These are phyloP conservation scores for Tremellales sp. DNA, from an alignment of 1,284 basidiomycete species.

Conservation along the genomic window DNA sequence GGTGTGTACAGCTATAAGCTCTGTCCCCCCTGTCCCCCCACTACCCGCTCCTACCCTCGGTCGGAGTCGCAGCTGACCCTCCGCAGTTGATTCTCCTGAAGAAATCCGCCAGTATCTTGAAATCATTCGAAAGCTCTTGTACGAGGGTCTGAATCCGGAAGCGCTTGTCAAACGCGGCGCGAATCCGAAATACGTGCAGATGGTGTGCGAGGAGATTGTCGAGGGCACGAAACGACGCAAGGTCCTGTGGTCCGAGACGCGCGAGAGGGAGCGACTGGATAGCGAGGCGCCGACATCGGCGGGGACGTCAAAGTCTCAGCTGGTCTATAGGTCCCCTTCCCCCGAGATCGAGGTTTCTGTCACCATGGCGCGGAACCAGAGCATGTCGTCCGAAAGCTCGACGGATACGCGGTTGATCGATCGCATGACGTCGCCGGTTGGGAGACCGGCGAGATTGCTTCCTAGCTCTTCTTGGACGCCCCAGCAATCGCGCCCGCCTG, in stretches of 20 bases:
- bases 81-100: constrained; percentile 8
- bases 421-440: constrained; percentile 15
- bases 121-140: constrained; percentile 32
- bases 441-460: neutral
- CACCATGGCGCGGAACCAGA: constrained; percentile 13
- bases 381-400: constrained; percentile 22
- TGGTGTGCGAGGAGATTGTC: constrained; percentile 39
- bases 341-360: constrained; percentile 27
- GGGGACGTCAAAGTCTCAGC: neutral
- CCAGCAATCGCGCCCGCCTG: neutral
- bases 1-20: no score
- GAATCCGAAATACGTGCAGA: constrained; percentile 26
- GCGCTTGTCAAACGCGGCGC: constrained; percentile 31
- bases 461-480: constrained; percentile 13
- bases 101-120: constrained; percentile 34
- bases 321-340: constrained; percentile 21
- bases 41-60: neutral
- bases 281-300: constrained; percentile 10
- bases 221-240: constrained; percentile 20
- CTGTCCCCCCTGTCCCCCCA: neutral
- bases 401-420: constrained; percentile 18
- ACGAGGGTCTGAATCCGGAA: constrained; percentile 31
- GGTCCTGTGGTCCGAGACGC: constrained; percentile 20
- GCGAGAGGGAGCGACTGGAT: constrained; percentile 6
- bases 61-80: neutral